phyloP scores from a whole-genome alignment of 768 basidiomycete genomes.

The Leccinum uliginosum region DNA sequence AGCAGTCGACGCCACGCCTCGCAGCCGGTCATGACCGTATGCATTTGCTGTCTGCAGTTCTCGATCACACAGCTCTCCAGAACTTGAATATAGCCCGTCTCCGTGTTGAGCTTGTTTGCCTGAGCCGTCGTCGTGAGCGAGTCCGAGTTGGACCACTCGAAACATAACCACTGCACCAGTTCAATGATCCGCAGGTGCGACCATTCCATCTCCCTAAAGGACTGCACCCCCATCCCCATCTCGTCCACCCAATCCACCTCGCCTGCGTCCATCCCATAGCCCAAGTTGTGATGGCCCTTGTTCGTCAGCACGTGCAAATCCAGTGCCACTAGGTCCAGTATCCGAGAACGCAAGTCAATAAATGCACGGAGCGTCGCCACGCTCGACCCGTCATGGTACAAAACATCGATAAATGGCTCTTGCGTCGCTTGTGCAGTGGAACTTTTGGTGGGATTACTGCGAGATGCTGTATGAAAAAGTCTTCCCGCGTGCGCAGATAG shows the following conservation, averaged over 20 bases:
- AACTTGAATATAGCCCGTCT: slow-evolving; percentile 73
- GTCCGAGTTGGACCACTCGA: slow-evolving; percentile 89
- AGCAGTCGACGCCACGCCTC: slow-evolving; percentile 83
- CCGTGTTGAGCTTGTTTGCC: slow-evolving; percentile 60
- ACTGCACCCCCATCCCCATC: slow-evolving; percentile 36
- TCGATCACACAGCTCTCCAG: slow-evolving; percentile 81
- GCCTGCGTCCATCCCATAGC: slow-evolving; percentile 61
- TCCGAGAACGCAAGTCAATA: slow-evolving; percentile 77
- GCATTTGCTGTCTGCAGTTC: slow-evolving; percentile 82
- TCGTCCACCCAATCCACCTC: slow-evolving; percentile 37
- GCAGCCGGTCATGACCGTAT: slow-evolving; percentile 66
- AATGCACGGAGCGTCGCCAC: too few relatives aligned
- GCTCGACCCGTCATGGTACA: too few relatives aligned
- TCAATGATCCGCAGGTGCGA: slow-evolving; percentile 84
- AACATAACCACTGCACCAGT: slow-evolving; percentile 78
- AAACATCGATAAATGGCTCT: too few relatives aligned
- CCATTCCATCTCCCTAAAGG: slow-evolving; percentile 73
- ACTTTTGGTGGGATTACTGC: too few relatives aligned
- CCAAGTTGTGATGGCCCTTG: slow-evolving; percentile 70
- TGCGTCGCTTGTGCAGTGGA: too few relatives aligned
- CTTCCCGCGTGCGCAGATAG: too few relatives aligned
- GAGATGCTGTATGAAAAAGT: too few relatives aligned
- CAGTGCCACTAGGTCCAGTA: slow-evolving; percentile 81
- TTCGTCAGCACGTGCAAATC: slow-evolving; percentile 85
- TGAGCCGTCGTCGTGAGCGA: slow-evolving; percentile 57